These are phyloP conservation scores for Puccinia triticina DNA, from an alignment of 1,284 basidiomycete genomes.

Conservation along the genomic window DNA sequence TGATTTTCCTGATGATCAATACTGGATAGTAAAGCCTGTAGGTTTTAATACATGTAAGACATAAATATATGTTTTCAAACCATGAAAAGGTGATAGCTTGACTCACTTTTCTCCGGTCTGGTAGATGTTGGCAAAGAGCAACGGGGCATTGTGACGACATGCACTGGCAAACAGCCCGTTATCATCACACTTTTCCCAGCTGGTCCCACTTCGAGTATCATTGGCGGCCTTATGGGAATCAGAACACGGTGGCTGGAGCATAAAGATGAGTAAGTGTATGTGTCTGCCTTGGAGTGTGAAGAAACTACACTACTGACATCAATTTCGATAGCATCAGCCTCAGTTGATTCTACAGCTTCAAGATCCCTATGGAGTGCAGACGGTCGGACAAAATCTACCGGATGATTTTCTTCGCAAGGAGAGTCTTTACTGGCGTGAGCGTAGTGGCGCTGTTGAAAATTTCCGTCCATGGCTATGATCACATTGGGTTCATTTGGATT, in stretches of 20 bases:
- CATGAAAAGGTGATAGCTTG: too few relatives aligned
- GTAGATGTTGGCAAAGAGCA: conserved; percentile 15
- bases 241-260: background rate
- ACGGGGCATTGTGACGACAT: conserved; percentile 15
- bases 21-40: background rate
- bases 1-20: background rate
- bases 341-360: background rate
- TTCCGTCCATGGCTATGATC: too few relatives aligned
- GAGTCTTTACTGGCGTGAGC: background rate
- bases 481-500: too few relatives aligned
- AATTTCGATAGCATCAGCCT: background rate
- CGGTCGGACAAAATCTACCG: background rate
- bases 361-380: background rate
- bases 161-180: too few relatives aligned
- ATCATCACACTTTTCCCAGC: too few relatives aligned
- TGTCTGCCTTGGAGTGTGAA: too few relatives aligned
- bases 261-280: background rate
- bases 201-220: background rate
- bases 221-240: conserved; percentile 27
- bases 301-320: too few relatives aligned
- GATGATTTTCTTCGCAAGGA: background rate
- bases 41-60: background rate
- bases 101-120: conserved; percentile 27
- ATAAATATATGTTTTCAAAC: too few relatives aligned
- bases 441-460: background rate